A percentile compares a stretch with the other conserved stretches of the same genome.
Conservation (phyloP, 441 rosid genomes). For the Brassica balearica region DNA sequence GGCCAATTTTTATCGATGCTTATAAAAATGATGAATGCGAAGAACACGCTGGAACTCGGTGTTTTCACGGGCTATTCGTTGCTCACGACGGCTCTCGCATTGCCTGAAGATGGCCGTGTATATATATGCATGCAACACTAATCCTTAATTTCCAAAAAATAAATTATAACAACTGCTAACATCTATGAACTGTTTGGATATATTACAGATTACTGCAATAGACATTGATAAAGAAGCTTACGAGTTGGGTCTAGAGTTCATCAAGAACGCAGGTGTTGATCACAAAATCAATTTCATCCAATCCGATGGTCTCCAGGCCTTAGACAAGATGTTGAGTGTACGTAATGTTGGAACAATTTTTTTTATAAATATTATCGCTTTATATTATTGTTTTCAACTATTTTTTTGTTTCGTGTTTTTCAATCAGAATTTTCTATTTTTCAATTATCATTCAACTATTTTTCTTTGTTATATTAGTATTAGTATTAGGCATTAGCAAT, state of each 20-base stretch:
- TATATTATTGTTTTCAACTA: no score
- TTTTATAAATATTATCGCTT: no score
- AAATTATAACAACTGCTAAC: not conserved
- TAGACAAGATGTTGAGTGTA: conserved; percentile 40
- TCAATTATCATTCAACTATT: not conserved
- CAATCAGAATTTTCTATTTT: not conserved
- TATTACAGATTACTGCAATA: conserved; percentile 46
- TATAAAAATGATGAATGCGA: conserved; percentile 30
- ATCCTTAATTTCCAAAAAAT: not conserved
- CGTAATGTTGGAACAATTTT: not conserved
- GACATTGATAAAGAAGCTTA: conserved; percentile 50
- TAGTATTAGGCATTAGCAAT: no score
- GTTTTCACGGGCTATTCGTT: no score
- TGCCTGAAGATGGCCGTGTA: no score
- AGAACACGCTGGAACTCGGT: no score
- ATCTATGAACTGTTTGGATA: not conserved
- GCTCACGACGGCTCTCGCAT: no score
- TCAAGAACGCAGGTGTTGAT: conserved; percentile 21
- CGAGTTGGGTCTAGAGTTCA: conserved; percentile 47
- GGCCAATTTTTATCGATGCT: conserved; percentile 59
- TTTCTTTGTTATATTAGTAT: no score
- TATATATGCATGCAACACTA: not conserved
- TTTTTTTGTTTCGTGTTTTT: not conserved
- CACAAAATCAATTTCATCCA: conserved; percentile 44
- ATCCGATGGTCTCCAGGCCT: conserved; percentile 38